Evolutionary conservation across 495 filamentous ascomycete species (phyloP).

Genomic region (Gamarada debralockiae): DNA sequence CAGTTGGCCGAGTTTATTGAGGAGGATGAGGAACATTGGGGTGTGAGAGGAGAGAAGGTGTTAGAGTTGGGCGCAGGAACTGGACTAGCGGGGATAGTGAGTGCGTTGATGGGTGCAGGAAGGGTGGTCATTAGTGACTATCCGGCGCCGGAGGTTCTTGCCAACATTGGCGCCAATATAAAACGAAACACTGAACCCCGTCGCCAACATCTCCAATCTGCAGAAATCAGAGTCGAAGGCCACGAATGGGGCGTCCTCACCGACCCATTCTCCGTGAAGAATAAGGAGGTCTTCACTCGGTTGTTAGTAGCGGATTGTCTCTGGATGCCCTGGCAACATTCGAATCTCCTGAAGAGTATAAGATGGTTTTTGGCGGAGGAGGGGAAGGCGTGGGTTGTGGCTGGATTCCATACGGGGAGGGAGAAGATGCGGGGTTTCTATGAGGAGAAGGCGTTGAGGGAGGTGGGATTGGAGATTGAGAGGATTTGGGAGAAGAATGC

Average conservation of each 20-base stretch:
- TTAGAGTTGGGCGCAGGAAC: constrained; percentile 63
- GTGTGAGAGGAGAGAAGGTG: constrained; percentile 34
- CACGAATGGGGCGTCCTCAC: constrained; percentile 67
- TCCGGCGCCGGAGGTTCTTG: constrained; percentile 59
- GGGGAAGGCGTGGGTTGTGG: constrained; percentile 56
- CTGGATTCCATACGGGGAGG: constrained; percentile 83
- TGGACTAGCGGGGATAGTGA: constrained; percentile 68
- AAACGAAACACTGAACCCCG: constrained; percentile 41
- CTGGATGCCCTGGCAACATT: constrained; percentile 81
- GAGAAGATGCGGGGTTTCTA: constrained; percentile 71
- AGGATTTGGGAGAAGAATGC: constrained; percentile 72
- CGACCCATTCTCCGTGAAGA: constrained; percentile 46
- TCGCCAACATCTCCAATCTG: not conserved
- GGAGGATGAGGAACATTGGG: constrained; percentile 15
- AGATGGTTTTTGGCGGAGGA: constrained; percentile 60
- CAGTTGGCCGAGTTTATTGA: constrained; percentile 69
- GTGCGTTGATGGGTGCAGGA: constrained; percentile 57
- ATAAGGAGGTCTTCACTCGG: constrained; percentile 55
- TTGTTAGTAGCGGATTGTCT: constrained; percentile 80
- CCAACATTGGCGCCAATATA: constrained; percentile 61
- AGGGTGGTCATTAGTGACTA: constrained; percentile 73
- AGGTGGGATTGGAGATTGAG: constrained; percentile 63
- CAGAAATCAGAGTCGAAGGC: constrained; percentile 40
- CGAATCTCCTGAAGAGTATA: constrained; percentile 65
- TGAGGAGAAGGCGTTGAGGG: constrained; percentile 44